Base-by-base conservation (phyloP, 768 basidiomycete species). In the Lentinus tigrinus region DNA sequence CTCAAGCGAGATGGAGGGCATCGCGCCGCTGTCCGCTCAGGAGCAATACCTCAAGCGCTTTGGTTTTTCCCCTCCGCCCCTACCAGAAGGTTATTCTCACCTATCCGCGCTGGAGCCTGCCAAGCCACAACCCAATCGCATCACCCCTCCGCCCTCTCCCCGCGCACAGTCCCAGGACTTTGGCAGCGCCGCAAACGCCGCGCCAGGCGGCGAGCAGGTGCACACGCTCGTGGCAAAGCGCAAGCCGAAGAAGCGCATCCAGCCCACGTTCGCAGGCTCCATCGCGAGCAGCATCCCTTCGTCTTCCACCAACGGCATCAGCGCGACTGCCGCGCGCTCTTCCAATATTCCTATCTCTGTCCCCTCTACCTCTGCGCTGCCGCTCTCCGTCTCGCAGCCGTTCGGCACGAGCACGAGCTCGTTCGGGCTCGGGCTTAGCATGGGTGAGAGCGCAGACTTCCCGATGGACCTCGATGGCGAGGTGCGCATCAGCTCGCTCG, bases 31-130 rank as follows among this genome's bases (percentile, higher is more conserved):
- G 65, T 77, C 79, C 10, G 86, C 87, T 11, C 91, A 93, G 69
- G 84, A 84, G 65, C 82, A 89, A 64, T 94, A 94, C 69, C 77
- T 94, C 16, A 82, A 85, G 47, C 91, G 91, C 67, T 94, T 93
- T 67, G 88, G 86, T 28, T 93, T 93, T 69, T 72, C 75, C 5
- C 71, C 83, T 21, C 85, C 88, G 1, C 83, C 88, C 2, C 63
- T 89, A 31, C 89, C 88, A 1, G 81, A 85, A 10, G 87, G 88
- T 19, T 91, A 80, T 74, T 88, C 88, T 8, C 89, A 91, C 38
- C 70, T 52, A 38, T 34, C 47, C 7, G 51, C 56, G 1, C 16
- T 44, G 37, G 40, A 58, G 11, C 24, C 37, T 4, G 37, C 47
- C 17, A 57, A 53, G 37, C 28, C 58, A 6, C 57, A 51, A 36